Evolutionary conservation across 768 basidiomycete genomes (phyloP).

Genomic region (Tylopilus balloui): DNA sequence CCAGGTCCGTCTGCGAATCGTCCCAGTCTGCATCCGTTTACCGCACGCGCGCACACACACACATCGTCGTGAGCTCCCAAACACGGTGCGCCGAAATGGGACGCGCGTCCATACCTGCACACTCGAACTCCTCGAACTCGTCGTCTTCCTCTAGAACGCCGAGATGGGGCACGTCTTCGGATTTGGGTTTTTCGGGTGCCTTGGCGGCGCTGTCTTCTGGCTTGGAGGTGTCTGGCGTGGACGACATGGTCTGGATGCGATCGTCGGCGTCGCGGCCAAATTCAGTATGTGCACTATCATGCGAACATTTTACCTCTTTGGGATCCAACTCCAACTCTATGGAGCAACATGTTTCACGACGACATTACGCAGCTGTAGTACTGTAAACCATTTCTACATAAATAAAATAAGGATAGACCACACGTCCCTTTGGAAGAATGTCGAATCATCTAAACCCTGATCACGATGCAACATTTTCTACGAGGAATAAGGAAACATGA

Average conservation of each 20-base stretch:
- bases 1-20: constrained; percentile 77
- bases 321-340: too few species aligned
- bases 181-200: constrained; percentile 36
- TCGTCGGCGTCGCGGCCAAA: neutral
- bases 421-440: constrained; percentile 10
- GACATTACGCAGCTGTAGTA: constrained; percentile 4
- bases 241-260: constrained; percentile 32
- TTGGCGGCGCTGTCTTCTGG: constrained; percentile 27
- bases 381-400: constrained; percentile 18
- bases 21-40: constrained; percentile 88
- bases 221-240: constrained; percentile 48
- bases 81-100: neutral
- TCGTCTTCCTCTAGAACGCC: constrained; percentile 96
- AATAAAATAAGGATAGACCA: constrained; percentile 34
- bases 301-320: constrained; percentile 10
- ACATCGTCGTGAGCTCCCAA: neutral
- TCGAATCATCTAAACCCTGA: constrained; percentile 9
- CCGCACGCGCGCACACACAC: too few species aligned
- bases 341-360: too few species aligned
- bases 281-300: constrained; percentile 19
- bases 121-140: constrained; percentile 92
- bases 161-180: constrained; percentile 55
- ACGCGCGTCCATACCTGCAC: constrained; percentile 55
- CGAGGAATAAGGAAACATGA: constrained; percentile 5
- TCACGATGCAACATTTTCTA: constrained; percentile 12